Evolutionary conservation across 179 eudicot genomes (phyloP), one percentile per base, ranked within the genome.

Genomic region (Corrigiola litoralis): DNA sequence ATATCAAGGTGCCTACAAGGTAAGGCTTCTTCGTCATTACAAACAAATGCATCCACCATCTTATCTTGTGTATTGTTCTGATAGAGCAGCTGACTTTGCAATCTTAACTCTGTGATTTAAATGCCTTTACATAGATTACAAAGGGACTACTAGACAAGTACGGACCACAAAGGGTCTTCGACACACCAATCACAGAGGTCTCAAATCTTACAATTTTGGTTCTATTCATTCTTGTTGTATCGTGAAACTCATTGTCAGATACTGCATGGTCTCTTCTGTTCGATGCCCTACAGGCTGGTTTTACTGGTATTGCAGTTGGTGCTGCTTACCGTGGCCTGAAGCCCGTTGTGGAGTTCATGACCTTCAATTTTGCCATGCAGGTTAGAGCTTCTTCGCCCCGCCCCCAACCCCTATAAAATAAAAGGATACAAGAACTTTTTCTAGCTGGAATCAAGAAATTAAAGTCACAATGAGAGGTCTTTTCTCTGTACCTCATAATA

Each of bases 1-100:
- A 75, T 89, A 92, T 62, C 96, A 92, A 69, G 98, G 98, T 63
- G 96, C 98, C 45, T 92, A 87, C 84, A 92, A 92, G 96, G 98
- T 92, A 58, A 82, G 37, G 34, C 45, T 37, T 25, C n/a, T n/a
- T n/a, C n/a, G n/a, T n/a, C n/a, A n/a, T n/a, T n/a, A n/a, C n/a
- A n/a, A n/a, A n/a, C n/a, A n/a, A n/a, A n/a, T 51, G n/a, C 65
- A 1, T 36, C 45, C 40, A 38, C 4, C 40, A 57, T 4, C 10
- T 33, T 66, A 9, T 46, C 11, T 17, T 3, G 9, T 28, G 17
- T 45, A 23, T 33, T 66, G 16, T 40, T 24, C 48, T n/a, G 12
- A 24, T 31, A 17, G 10, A n/a, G n/a, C n/a, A n/a, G 6, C 8
- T 61, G 50, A 27, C 36, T 28, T 27, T 44, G 41, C 51, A 12